Evolutionary conservation across 2,329 filamentous ascomycete species (phyloP), one percentile per base, ranked within the genome.

Genomic region (Aspergillus sp.): DNA sequence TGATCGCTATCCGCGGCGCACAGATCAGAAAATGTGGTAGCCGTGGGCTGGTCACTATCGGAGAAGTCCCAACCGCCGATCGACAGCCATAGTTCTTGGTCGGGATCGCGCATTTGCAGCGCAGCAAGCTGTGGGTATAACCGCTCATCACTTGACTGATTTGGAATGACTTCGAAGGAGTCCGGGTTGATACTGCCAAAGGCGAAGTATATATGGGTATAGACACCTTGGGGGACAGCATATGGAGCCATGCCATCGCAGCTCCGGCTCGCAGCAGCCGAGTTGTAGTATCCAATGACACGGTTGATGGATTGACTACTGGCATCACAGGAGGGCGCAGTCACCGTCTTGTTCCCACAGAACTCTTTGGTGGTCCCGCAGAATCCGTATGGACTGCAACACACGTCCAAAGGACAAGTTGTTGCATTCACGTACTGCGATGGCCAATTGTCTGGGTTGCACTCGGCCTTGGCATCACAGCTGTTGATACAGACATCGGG

Each of bases 51-150:
- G 38, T 38, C 40, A 53, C 68, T 32, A 16, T 69, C 74, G n/a
- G n/a, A n/a, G n/a, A 71, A 64, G 0, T 64, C 59, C 73, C 74
- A 77, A 10, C 77, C 77, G 14, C 77, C 75, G 16, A 79, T 54
- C 20, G n/a, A 63, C 59, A 51, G 76, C 65, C 60, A 64, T 69
- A 17, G 62, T 64, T 58, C 71, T 21, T 44, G 74, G 29, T 32
- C 29, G 7, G 29, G 29, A 13, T 25, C 34, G 44, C n/a, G 44
- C 45, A 49, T 9, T 31, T 19, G n/a, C n/a, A 41, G 16, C 40
- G 16, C 25, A 38, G 17, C 45, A 38, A 36, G n/a, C 19, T 13
- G 20, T 47, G 45, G 5, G 63, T n/a, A n/a, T n/a, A 43, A 46
- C 64, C 21, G 58, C 21, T 14, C 16, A 49, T 21, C 46, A 49